phyloP scores from a whole-genome alignment of 345 rosid genomes.

The Aquilaria malaccensis region DNA sequence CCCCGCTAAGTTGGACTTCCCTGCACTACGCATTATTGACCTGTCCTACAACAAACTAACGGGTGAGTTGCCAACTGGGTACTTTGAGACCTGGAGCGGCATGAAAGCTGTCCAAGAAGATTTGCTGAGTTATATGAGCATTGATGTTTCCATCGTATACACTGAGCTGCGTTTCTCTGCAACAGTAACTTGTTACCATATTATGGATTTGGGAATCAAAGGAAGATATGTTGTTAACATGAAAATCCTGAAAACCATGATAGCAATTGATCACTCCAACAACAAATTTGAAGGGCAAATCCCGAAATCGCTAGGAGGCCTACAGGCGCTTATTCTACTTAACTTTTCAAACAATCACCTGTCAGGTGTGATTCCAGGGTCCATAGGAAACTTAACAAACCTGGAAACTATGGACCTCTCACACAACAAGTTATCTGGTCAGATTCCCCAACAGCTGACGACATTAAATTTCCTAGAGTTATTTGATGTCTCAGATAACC shows the following conservation, averaged over 20 bases:
- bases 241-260: neutral
- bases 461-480: too few species aligned
- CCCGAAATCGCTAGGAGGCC: neutral
- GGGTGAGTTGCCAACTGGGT: too few species aligned
- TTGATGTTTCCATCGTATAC: neutral
- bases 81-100: neutral
- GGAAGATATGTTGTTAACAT: neutral
- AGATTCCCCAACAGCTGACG: too few species aligned
- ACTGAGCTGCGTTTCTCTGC: neutral
- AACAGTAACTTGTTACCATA: neutral
- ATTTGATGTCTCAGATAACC: too few species aligned
- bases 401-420: neutral
- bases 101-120: neutral
- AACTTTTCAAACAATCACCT: neutral
- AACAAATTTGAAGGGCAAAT: neutral
- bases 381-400: neutral
- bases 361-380: neutral
- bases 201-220: neutral
- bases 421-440: too few species aligned
- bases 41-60: too few species aligned
- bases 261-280: neutral
- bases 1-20: too few species aligned
- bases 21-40: too few species aligned
- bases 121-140: neutral
- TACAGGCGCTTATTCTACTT: neutral